phyloP scores from a whole-genome alignment of 2,329 filamentous ascomycete genomes.

The Neonectria punicea region DNA sequence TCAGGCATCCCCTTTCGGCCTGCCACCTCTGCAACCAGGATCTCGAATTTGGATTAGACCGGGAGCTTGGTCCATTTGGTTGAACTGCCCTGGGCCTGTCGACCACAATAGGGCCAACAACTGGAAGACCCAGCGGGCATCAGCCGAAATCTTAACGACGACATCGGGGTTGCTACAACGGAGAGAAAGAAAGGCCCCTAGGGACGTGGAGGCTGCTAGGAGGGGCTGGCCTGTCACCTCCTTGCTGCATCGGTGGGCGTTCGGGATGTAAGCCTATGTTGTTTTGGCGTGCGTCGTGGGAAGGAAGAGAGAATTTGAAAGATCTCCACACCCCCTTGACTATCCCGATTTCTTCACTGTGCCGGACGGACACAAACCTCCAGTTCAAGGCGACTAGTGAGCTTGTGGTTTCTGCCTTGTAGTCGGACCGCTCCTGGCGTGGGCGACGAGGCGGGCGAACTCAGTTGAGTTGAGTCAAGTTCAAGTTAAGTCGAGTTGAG shows the following conservation, averaged over 20 bases:
- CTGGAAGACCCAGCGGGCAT: constrained; percentile 22
- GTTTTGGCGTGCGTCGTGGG: constrained; percentile 6
- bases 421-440: constrained; percentile 29
- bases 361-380: constrained; percentile 4
- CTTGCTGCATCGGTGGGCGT: constrained; percentile 17
- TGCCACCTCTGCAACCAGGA: constrained; percentile 15
- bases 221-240: constrained; percentile 17
- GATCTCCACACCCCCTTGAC: constrained; percentile 11
- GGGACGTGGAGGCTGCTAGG: constrained; percentile 15
- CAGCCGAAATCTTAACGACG: constrained; percentile 30
- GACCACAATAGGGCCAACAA: constrained; percentile 17
- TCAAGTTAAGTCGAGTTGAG: constrained; percentile 20
- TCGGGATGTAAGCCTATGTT: constrained; percentile 18
- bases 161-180: constrained; percentile 24
- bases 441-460: constrained; percentile 22
- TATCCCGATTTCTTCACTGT: constrained; percentile 1
- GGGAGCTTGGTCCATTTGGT: constrained; percentile 25
- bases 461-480: constrained; percentile 16
- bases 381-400: constrained; percentile 10
- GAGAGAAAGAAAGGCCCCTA: constrained; percentile 17
- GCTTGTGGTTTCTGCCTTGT: constrained; percentile 11
- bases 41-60: constrained; percentile 35
- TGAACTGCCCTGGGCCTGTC: constrained; percentile 11
- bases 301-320: not conserved
- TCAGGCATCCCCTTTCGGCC: constrained; percentile 38